These are phyloP conservation scores for Xylariaceae sp. DNA, from an alignment of 2,329 filamentous ascomycete species.

Conservation along the genomic window DNA sequence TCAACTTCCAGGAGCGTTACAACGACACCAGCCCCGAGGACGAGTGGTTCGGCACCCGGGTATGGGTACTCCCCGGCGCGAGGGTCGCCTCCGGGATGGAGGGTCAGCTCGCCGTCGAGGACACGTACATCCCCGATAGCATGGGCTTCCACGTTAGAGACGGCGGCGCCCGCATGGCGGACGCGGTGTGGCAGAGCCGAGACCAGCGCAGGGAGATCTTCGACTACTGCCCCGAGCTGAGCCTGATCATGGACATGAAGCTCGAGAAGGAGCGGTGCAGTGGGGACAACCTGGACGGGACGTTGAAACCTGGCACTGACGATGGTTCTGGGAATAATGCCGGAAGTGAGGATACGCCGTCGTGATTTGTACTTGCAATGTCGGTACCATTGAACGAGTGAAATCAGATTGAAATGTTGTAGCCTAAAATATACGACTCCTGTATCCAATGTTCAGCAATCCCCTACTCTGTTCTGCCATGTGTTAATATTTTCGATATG, in stretches of 20 bases:
- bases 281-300: background rate
- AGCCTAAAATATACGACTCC: no score
- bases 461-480: no score
- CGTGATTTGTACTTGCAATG: no score
- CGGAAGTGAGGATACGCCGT: no score
- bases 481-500: no score
- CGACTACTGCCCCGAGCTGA: conserved; percentile 55
- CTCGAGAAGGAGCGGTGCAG: background rate
- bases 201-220: conserved; percentile 46
- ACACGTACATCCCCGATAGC: conserved; percentile 43
- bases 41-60: conserved; percentile 50
- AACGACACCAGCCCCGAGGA: conserved; percentile 47
- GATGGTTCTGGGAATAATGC: no score
- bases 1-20: conserved; percentile 41
- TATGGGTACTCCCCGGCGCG: conserved; percentile 44
- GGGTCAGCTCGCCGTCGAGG: conserved; percentile 46
- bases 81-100: conserved; percentile 29
- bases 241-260: conserved; percentile 54
- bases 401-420: no score
- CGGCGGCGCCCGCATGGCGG: conserved; percentile 41
- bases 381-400: no score
- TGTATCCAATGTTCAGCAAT: no score
- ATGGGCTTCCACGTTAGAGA: conserved; percentile 57
- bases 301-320: background rate
- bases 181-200: conserved; percentile 44